Evolutionary conservation across 768 basidiomycete species (phyloP).

Genomic region (Pholiota microspora): DNA sequence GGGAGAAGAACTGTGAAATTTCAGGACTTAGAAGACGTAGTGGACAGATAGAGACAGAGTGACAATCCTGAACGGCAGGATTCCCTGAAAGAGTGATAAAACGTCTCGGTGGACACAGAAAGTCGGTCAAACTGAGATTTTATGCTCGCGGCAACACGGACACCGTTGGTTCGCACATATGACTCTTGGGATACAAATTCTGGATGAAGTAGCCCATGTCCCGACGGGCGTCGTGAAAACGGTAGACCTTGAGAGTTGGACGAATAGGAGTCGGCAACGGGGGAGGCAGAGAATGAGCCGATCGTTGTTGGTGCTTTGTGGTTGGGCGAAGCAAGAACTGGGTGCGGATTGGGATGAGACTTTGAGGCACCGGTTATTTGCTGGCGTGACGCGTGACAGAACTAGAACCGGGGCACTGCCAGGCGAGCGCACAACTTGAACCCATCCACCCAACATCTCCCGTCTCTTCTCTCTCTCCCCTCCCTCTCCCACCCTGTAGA

Average conservation of each 20-base stretch:
- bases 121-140: background rate
- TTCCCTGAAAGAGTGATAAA: background rate
- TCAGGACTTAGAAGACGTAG: too few species aligned
- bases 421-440: constrained; percentile 9
- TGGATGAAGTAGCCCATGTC: background rate
- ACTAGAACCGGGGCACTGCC: constrained; percentile 15
- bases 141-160: background rate
- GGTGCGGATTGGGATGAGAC: too few species aligned
- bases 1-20: background rate
- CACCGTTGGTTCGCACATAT: background rate
- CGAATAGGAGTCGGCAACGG: too few species aligned
- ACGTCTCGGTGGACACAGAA: background rate
- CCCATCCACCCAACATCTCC: constrained; percentile 6
- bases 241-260: too few species aligned
- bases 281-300: too few species aligned
- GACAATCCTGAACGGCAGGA: background rate
- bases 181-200: background rate
- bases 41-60: too few species aligned
- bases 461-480: constrained; percentile 13
- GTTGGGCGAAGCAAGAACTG: too few species aligned
- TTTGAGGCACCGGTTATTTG: background rate
- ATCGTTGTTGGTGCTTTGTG: too few species aligned
- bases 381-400: constrained; percentile 21
- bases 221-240: background rate
- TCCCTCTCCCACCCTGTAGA: constrained; percentile 30